Evolutionary conservation across 2,329 filamentous ascomycete species (phyloP).

Genomic region (Fusarium zealandicum): DNA sequence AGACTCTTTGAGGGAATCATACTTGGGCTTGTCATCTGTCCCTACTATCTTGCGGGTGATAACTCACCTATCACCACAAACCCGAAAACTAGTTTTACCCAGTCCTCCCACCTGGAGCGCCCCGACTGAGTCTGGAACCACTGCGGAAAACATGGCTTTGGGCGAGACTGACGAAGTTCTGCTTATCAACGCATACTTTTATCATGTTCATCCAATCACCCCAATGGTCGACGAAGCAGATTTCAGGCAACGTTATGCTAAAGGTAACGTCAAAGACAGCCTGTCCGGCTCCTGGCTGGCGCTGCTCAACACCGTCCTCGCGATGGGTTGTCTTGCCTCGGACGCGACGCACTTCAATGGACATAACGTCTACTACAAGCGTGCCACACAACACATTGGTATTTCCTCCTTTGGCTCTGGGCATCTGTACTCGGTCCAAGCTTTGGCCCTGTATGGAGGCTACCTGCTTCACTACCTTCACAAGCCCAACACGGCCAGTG

Average conservation of each 20-base stretch:
- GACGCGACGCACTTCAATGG: slow-evolving; percentile 70
- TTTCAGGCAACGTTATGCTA: slow-evolving; percentile 53
- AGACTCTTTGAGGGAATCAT: slow-evolving; percentile 57
- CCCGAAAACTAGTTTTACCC: too few relatives aligned
- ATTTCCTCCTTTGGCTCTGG: slow-evolving; percentile 70
- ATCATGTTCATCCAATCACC: slow-evolving; percentile 73
- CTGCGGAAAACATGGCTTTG: too few relatives aligned
- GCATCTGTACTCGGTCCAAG: slow-evolving; percentile 71
- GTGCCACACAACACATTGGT: slow-evolving; percentile 70
- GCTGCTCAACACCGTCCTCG: slow-evolving; percentile 78
- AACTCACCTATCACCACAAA: too few relatives aligned
- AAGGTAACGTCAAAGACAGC: slow-evolving; percentile 58
- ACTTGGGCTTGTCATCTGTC: slow-evolving; percentile 73
- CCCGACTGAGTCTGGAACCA: too few relatives aligned
- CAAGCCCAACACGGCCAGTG: slow-evolving; percentile 76
- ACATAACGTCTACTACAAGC: slow-evolving; percentile 63
- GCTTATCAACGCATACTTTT: slow-evolving; percentile 70
- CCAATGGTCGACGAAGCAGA: slow-evolving; percentile 77
- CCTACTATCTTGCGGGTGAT: slow-evolving; percentile 49
- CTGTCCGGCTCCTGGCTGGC: slow-evolving; percentile 68
- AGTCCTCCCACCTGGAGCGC: too few relatives aligned
- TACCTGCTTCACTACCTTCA: slow-evolving; percentile 81
- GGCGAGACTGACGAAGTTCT: slow-evolving; percentile 23
- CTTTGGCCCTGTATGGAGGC: slow-evolving; percentile 74
- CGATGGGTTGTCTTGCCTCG: slow-evolving; percentile 73